Percentiles rank a stretch among this genome's conserved stretches.
These are phyloP conservation scores for Mycena chlorophos DNA, from an alignment of 768 basidiomycete genomes.

Conservation along the genomic window DNA sequence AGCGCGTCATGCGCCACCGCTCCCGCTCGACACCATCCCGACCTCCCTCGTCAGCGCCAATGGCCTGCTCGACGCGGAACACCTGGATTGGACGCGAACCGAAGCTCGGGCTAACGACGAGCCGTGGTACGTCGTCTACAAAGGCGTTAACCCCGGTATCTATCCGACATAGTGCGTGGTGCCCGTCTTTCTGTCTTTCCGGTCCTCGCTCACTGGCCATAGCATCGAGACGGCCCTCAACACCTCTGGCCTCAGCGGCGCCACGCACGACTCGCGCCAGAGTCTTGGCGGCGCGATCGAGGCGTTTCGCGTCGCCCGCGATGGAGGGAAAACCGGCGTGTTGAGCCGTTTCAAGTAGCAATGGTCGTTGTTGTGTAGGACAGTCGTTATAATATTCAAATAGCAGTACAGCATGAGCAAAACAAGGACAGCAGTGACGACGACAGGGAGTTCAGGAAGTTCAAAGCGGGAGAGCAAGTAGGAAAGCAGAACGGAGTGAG, in stretches of 20 bases:
- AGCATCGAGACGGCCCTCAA: background rate
- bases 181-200: background rate
- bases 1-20: background rate
- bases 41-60: background rate
- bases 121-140: background rate
- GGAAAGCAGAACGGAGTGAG: background rate
- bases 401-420: background rate
- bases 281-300: background rate
- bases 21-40: background rate
- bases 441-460: too few relatives aligned
- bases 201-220: background rate
- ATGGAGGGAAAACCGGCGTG: too few relatives aligned
- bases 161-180: background rate
- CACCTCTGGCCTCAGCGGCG: background rate
- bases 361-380: too few relatives aligned
- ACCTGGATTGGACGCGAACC: too few relatives aligned
- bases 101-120: background rate
- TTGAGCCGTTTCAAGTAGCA: too few relatives aligned
- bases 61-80: background rate
- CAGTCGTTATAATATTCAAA: background rate
- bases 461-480: background rate
- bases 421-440: background rate
- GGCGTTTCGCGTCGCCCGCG: background rate
- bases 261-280: background rate
- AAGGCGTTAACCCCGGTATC: background rate